These are phyloP conservation scores for Cordyceps pruinosa DNA, from an alignment of 2,329 filamentous ascomycete species.

Conservation along the genomic window DNA sequence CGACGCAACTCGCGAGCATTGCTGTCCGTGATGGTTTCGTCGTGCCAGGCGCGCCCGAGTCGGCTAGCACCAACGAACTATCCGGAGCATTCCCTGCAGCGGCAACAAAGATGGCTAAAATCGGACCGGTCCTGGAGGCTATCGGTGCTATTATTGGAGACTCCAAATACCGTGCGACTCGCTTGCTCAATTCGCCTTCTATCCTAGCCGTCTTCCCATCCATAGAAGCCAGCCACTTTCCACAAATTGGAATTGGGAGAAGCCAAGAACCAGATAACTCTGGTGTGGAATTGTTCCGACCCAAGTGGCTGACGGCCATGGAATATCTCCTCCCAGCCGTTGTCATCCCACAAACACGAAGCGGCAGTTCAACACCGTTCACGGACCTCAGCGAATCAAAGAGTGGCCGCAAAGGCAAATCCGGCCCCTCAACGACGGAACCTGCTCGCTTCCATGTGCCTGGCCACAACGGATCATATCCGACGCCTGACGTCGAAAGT, in stretches of 20 bases:
- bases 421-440: constrained; percentile 24
- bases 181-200: constrained; percentile 61
- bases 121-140: constrained; percentile 69
- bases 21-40: constrained; percentile 62
- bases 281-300: constrained; percentile 40
- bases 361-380: constrained; percentile 19
- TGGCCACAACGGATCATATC: constrained; percentile 25
- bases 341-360: constrained; percentile 35
- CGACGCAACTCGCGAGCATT: constrained; percentile 64
- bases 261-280: constrained; percentile 49
- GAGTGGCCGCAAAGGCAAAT: constrained; percentile 24
- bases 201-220: constrained; percentile 63
- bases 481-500: constrained; percentile 57
- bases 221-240: constrained; percentile 42
- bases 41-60: constrained; percentile 54
- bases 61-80: constrained; percentile 47
- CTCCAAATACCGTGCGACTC: constrained; percentile 70
- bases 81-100: constrained; percentile 53
- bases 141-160: constrained; percentile 69
- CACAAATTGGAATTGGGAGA: constrained; percentile 40
- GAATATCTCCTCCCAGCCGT: constrained; percentile 57
- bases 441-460: constrained; percentile 23
- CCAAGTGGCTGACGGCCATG: constrained; percentile 47
- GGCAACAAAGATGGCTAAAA: constrained; percentile 49
- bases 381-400: constrained; percentile 23